phyloP scores from a whole-genome alignment of 208 protist species.

The Wallacemonas sp. region DNA sequence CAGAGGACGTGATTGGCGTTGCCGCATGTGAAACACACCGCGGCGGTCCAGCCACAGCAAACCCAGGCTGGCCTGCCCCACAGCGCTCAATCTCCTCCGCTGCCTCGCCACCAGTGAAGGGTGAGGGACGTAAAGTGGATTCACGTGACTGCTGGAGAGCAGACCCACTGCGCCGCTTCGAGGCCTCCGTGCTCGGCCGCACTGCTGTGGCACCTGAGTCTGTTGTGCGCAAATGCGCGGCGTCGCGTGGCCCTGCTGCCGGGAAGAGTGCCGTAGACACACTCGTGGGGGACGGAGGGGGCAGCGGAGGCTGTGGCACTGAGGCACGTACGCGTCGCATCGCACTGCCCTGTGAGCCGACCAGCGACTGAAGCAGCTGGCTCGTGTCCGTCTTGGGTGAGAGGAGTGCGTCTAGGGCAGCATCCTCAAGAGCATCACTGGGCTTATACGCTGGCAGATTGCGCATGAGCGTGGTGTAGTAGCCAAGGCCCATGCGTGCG shows the following conservation, averaged over 20 bases:
- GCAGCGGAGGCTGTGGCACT: too few species aligned
- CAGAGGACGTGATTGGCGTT: too few species aligned
- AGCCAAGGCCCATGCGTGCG: neutral
- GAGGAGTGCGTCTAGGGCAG: constrained; percentile 1
- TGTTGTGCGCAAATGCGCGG: too few species aligned
- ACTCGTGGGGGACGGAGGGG: neutral
- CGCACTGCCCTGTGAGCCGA: neutral
- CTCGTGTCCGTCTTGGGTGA: constrained; percentile 2
- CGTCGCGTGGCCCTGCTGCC: neutral
- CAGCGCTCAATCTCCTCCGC: neutral
- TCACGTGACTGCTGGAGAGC: too few species aligned
- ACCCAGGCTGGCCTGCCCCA: too few species aligned
- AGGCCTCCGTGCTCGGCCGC: too few species aligned
- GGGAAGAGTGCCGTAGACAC: neutral
- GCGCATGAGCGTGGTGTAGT: neutral
- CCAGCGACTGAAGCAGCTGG: constrained; percentile 3
- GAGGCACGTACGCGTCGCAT: too few species aligned
- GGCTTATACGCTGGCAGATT: neutral
- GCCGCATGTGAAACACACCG: too few species aligned
- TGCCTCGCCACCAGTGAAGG: neutral
- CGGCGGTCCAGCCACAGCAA: too few species aligned
- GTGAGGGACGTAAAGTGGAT: too few species aligned
- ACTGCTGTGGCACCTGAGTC: too few species aligned
- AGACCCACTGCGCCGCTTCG: too few species aligned
- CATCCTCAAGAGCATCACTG: neutral